Evolutionary conservation across 345 rosid genomes (phyloP).

Genomic region (Populus ilicifolia): DNA sequence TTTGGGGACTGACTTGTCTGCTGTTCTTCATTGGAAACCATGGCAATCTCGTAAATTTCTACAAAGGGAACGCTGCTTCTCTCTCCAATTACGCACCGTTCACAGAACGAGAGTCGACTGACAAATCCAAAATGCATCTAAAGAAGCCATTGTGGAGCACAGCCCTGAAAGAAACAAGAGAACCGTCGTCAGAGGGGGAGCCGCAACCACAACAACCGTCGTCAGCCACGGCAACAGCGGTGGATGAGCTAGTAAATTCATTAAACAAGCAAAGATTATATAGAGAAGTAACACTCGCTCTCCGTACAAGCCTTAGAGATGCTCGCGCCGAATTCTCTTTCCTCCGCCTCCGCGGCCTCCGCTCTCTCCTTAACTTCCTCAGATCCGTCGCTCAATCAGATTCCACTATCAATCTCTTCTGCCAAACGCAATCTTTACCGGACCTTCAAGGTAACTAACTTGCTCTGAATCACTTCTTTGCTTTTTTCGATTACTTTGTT

Average conservation of each 20-base stretch:
- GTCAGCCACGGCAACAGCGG: constrained; percentile 41
- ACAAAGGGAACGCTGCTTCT: too few relatives aligned
- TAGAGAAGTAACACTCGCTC: constrained; percentile 88
- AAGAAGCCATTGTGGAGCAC: constrained; percentile 25
- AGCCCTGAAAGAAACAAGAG: constrained; percentile 12
- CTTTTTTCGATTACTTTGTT: not conserved
- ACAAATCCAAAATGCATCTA: constrained; percentile 10
- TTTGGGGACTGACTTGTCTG: too few relatives aligned
- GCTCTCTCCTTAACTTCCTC: constrained; percentile 78
- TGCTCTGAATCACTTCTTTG: not conserved
- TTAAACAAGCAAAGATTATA: constrained; percentile 58
- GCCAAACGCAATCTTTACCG: constrained; percentile 64
- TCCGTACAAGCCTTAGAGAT: constrained; percentile 77
- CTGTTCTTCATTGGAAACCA: too few relatives aligned
- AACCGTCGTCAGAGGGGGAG: not conserved
- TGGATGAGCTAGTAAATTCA: constrained; percentile 66
- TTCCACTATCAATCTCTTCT: constrained; percentile 61
- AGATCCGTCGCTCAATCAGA: constrained; percentile 71
- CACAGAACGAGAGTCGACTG: not conserved
- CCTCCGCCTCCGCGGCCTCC: constrained; percentile 86
- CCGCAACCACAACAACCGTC: constrained; percentile 12
- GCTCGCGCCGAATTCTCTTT: constrained; percentile 89
- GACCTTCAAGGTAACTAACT: constrained; percentile 63
- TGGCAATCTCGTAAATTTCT: too few relatives aligned
- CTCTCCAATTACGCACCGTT: too few relatives aligned